Conservation (phyloP, 2,329 filamentous ascomycete species). For the Passalora sequoiae region DNA sequence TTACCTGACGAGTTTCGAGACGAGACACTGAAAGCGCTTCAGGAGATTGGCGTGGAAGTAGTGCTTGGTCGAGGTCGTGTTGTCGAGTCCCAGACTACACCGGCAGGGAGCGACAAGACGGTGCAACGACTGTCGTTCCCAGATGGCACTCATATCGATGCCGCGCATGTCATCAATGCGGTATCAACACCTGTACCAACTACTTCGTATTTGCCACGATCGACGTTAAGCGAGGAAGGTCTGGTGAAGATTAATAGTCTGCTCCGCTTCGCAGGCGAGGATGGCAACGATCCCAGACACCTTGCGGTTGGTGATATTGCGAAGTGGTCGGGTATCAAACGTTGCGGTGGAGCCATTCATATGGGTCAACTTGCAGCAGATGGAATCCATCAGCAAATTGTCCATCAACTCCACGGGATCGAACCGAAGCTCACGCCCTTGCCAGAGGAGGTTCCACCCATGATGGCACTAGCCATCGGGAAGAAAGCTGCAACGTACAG, state of each 20-base stretch:
- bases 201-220: slow-evolving; percentile 56
- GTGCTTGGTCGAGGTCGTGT: slow-evolving; percentile 56
- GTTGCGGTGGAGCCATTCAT: slow-evolving; percentile 70
- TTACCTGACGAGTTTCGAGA: slow-evolving; percentile 66
- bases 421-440: slow-evolving; percentile 7
- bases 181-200: slow-evolving; percentile 60
- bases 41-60: slow-evolving; percentile 60
- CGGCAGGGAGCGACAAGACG: slow-evolving; percentile 39
- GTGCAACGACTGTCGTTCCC: slow-evolving; percentile 52
- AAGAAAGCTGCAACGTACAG: slow-evolving; percentile 15
- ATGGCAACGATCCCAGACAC: slow-evolving; percentile 57
- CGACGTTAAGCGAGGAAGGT: slow-evolving; percentile 57
- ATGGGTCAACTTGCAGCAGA: slow-evolving; percentile 61
- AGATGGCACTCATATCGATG: slow-evolving; percentile 55
- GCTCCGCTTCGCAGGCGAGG: slow-evolving; percentile 50
- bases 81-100: slow-evolving; percentile 44
- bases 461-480: slow-evolving; percentile 15
- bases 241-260: slow-evolving; percentile 59
- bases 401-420: slow-evolving; percentile 34
- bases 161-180: slow-evolving; percentile 64
- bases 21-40: slow-evolving; percentile 53
- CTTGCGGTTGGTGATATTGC: slow-evolving; percentile 67
- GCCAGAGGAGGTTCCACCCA: slow-evolving; percentile 10
- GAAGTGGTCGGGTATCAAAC: slow-evolving; percentile 72
- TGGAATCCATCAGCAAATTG: slow-evolving; percentile 63